These are phyloP conservation scores for Solanum pimpinellifolium DNA, from an alignment of 257 asterid genomes.

Conservation along the genomic window DNA sequence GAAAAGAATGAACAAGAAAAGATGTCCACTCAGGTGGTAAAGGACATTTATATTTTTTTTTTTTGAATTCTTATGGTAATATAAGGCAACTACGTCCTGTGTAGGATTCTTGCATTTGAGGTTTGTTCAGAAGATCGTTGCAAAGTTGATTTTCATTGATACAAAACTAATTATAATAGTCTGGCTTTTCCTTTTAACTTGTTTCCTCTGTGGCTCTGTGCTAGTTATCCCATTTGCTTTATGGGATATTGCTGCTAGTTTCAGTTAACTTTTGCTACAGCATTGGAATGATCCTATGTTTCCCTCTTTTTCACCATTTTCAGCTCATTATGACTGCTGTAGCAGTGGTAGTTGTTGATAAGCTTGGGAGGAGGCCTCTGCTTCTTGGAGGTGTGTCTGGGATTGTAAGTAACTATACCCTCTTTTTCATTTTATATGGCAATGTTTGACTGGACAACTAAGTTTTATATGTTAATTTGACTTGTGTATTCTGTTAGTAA, in stretches of 20 bases:
- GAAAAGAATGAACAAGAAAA: background rate
- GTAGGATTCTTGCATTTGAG: background rate
- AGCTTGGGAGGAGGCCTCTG: slow-evolving; percentile 89
- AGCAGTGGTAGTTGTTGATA: slow-evolving; percentile 71
- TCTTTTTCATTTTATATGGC: background rate
- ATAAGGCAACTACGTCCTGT: background rate
- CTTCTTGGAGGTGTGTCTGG: slow-evolving; percentile 98
- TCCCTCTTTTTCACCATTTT: background rate
- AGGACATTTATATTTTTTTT: background rate
- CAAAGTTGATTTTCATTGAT: background rate
- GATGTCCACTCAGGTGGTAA: background rate
- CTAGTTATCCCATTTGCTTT: background rate
- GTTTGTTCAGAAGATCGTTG: background rate
- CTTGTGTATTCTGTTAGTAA: background rate
- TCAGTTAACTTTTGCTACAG: background rate
- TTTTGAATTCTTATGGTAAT: background rate
- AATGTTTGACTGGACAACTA: background rate
- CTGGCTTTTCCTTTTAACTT: background rate
- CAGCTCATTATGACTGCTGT: slow-evolving; percentile 89
- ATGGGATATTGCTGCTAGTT: background rate
- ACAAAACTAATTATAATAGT: background rate
- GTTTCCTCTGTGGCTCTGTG: background rate
- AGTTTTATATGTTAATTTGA: background rate
- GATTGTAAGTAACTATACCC: slow-evolving; percentile 45
- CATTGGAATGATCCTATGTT: background rate